Conservation (phyloP, 2,329 filamentous ascomycete species). For the Aspergillus pseudoglaucus region DNA sequence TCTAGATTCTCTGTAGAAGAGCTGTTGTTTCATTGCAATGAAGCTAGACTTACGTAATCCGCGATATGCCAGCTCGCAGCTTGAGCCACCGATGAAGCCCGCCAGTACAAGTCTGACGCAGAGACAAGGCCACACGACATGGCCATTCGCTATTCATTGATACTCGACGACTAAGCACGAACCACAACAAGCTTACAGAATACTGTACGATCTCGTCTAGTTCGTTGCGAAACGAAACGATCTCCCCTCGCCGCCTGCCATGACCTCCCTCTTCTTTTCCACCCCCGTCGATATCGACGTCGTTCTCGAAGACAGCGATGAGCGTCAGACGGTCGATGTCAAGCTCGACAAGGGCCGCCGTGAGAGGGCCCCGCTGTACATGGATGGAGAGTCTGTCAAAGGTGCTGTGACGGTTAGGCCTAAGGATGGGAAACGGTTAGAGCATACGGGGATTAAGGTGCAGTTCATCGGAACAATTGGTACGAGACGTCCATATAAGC, state of each 20-base stretch:
- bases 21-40: background rate
- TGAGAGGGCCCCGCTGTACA: slow-evolving; percentile 93
- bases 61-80: slow-evolving; percentile 6
- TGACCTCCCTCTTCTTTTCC: slow-evolving; percentile 99
- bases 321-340: slow-evolving; percentile 91
- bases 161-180: slow-evolving; percentile 1
- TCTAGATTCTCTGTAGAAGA: too few relatives aligned
- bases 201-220: background rate
- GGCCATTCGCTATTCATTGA: background rate
- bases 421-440: slow-evolving; percentile 95
- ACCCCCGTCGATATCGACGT: slow-evolving; percentile 98
- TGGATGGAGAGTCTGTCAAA: slow-evolving; percentile 97
- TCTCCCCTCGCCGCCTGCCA: slow-evolving; percentile 34
- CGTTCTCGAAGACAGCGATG: slow-evolving; percentile 90
- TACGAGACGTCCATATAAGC: slow-evolving; percentile 34
- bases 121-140: background rate
- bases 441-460: slow-evolving; percentile 98
- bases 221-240: background rate
- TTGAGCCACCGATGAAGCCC: slow-evolving; percentile 2
- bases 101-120: background rate
- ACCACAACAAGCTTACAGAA: background rate
- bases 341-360: slow-evolving; percentile 97
- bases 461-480: slow-evolving; percentile 99
- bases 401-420: slow-evolving; percentile 89
- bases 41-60: slow-evolving; percentile 12